A percentile compares a stretch with the other conserved stretches of the same genome.
phyloP scores from a whole-genome alignment of 2,329 filamentous ascomycete species.

The Colletotrichum camelliae region DNA sequence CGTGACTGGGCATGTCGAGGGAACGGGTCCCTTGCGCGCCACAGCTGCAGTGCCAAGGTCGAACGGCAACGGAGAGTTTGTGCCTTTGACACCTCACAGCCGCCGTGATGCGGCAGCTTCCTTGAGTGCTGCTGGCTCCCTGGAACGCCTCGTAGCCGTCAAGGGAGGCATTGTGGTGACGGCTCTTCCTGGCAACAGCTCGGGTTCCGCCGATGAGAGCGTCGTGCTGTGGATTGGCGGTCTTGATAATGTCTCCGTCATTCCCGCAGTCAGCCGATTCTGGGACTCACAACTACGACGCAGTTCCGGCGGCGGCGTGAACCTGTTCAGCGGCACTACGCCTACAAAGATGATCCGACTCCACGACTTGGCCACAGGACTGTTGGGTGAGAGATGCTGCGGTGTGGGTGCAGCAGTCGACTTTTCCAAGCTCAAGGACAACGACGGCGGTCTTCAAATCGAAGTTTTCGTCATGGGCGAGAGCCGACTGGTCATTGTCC shows the following conservation, averaged over 20 bases:
- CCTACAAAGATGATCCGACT: constrained; percentile 62
- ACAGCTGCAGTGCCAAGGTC: constrained; percentile 5
- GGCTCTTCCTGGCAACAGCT: constrained; percentile 44
- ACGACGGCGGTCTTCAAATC: constrained; percentile 51
- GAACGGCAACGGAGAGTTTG: constrained; percentile 54
- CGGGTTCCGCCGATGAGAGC: constrained; percentile 56
- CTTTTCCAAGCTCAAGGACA: constrained; percentile 28
- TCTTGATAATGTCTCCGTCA: constrained; percentile 61
- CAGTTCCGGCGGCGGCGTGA: constrained; percentile 54
- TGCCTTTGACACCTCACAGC: constrained; percentile 69
- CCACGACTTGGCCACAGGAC: constrained; percentile 55
- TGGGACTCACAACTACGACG: constrained; percentile 65
- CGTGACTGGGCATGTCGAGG: constrained; percentile 64
- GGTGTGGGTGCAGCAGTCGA: constrained; percentile 53
- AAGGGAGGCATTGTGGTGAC: constrained; percentile 59
- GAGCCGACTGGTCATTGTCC: constrained; percentile 59
- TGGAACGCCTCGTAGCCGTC: constrained; percentile 57
- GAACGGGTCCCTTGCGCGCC: constrained; percentile 58
- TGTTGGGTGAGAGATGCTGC: constrained; percentile 63
- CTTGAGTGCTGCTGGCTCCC: constrained; percentile 45
- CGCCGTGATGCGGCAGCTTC: constrained; percentile 57
- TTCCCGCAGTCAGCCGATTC: constrained; percentile 60
- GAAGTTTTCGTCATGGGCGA: constrained; percentile 63
- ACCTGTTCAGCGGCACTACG: constrained; percentile 61
- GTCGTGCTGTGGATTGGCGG: constrained; percentile 63